These are phyloP conservation scores for Aphelidium insulamus DNA, from an alignment of 371 early-diverging fungal species.

Conservation along the genomic window DNA sequence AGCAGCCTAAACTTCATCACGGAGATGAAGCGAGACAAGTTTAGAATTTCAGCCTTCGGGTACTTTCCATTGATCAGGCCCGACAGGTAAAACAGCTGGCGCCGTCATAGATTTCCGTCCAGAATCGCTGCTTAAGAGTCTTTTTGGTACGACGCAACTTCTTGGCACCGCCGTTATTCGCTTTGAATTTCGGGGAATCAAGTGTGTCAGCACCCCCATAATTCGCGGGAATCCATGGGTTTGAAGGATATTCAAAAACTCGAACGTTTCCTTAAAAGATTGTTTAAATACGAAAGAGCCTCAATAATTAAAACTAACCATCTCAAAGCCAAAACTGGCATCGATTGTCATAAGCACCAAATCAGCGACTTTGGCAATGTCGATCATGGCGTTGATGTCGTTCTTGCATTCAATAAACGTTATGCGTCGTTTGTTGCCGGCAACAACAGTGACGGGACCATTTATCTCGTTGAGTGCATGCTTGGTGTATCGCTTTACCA, in stretches of 20 bases:
- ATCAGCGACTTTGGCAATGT: slow-evolving; percentile 94
- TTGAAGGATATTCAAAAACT: slow-evolving; percentile 92
- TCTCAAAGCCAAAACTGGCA: slow-evolving; percentile 93
- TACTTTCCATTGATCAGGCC: slow-evolving; percentile 85
- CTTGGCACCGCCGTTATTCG: slow-evolving; percentile 77
- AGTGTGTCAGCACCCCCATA: slow-evolving; percentile 87
- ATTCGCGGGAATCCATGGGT: slow-evolving; percentile 94
- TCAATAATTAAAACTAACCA: slow-evolving; percentile 23
- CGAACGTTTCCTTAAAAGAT: slow-evolving; percentile 64
- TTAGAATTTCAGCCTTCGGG: slow-evolving; percentile 73
- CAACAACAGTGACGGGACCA: slow-evolving; percentile 87
- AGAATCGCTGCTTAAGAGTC: slow-evolving; percentile 86
- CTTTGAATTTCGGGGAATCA: too few relatives aligned
- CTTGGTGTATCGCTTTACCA: slow-evolving; percentile 87
- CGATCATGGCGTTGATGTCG: slow-evolving; percentile 93
- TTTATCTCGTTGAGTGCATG: slow-evolving; percentile 72
- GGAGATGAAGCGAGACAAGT: slow-evolving; percentile 85
- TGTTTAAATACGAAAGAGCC: neutral
- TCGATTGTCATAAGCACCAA: slow-evolving; percentile 87
- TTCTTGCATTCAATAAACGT: slow-evolving; percentile 92
- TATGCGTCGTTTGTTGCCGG: slow-evolving; percentile 71
- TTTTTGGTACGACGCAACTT: slow-evolving; percentile 71
- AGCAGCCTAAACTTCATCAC: slow-evolving; percentile 92
- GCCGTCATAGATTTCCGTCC: slow-evolving; percentile 96
- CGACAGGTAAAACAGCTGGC: slow-evolving; percentile 86